These are phyloP conservation scores for Chaetomium fimeti DNA, from an alignment of 495 filamentous ascomycete genomes.

Conservation along the genomic window DNA sequence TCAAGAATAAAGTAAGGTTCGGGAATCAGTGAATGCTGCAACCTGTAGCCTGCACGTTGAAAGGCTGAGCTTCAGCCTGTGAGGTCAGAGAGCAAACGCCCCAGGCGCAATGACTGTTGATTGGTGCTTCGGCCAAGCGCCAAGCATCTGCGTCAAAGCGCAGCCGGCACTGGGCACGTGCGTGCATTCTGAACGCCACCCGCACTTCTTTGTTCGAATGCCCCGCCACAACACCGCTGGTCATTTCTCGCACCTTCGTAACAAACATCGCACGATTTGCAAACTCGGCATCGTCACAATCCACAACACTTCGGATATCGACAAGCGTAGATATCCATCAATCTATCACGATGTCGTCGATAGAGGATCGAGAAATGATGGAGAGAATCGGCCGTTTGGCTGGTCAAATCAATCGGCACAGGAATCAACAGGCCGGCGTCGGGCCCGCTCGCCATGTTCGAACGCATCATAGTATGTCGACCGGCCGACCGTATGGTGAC, in stretches of 20 bases:
- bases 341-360: conserved; percentile 57
- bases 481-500: conserved; percentile 3
- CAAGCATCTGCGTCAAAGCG: not conserved
- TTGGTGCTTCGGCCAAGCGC: conserved; percentile 8
- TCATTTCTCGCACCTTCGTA: not conserved
- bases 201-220: not conserved
- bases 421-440: conserved; percentile 55
- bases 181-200: not conserved
- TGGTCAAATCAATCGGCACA: conserved; percentile 82
- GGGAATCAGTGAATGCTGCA: not conserved
- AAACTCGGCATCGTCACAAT: not conserved
- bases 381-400: conserved; percentile 73
- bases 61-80: not conserved
- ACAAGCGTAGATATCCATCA: not conserved
- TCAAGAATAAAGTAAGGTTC: no score
- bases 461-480: conserved; percentile 30
- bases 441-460: conserved; percentile 18
- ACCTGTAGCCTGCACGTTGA: not conserved
- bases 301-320: not conserved
- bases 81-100: conserved; percentile 7
- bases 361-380: conserved; percentile 68
- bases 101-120: not conserved
- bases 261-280: not conserved
- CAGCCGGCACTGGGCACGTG: not conserved
- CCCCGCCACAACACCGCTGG: not conserved